Evolutionary conservation across 2,329 filamentous ascomycete genomes (phyloP).

Genomic region (Teratosphaeriaceae sp.): DNA sequence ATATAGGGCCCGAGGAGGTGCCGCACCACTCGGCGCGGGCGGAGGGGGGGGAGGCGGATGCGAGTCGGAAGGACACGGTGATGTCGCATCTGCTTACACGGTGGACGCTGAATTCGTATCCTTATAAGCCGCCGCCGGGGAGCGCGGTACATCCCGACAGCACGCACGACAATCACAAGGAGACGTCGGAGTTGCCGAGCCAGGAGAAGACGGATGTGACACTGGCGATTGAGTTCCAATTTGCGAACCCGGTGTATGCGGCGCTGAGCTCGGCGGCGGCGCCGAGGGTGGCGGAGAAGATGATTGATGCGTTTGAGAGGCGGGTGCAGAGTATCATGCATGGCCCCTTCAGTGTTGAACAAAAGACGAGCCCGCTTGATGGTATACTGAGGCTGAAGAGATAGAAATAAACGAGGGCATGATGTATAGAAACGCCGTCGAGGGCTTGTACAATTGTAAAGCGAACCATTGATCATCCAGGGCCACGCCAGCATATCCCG

Average conservation of each 20-base stretch:
- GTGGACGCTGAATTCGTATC: constrained; percentile 54
- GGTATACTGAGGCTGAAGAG: background rate
- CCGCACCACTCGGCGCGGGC: constrained; percentile 35
- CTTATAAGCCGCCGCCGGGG: constrained; percentile 40
- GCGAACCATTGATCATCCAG: too few species aligned
- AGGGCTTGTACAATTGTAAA: too few species aligned
- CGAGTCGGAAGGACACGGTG: constrained; percentile 33
- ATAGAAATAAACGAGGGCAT: too few species aligned
- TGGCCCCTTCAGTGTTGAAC: constrained; percentile 7
- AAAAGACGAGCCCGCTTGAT: background rate
- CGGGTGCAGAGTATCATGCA: constrained; percentile 56
- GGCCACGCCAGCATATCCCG: too few species aligned
- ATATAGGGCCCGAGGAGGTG: constrained; percentile 35
- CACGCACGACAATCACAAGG: constrained; percentile 30
- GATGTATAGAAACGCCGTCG: too few species aligned
- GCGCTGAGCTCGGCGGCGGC: constrained; percentile 75
- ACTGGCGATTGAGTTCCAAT: constrained; percentile 72
- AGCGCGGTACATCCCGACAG: constrained; percentile 26
- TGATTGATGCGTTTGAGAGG: constrained; percentile 91
- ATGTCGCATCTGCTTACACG: constrained; percentile 64
- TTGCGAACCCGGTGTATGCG: constrained; percentile 82
- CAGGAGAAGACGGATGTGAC: constrained; percentile 62
- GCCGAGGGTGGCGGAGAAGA: constrained; percentile 74
- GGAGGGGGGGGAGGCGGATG: constrained; percentile 32
- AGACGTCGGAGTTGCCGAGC: constrained; percentile 32